Evolutionary conservation across 257 asterid species (phyloP).

Genomic region (Parsonsia alboflavescens): DNA sequence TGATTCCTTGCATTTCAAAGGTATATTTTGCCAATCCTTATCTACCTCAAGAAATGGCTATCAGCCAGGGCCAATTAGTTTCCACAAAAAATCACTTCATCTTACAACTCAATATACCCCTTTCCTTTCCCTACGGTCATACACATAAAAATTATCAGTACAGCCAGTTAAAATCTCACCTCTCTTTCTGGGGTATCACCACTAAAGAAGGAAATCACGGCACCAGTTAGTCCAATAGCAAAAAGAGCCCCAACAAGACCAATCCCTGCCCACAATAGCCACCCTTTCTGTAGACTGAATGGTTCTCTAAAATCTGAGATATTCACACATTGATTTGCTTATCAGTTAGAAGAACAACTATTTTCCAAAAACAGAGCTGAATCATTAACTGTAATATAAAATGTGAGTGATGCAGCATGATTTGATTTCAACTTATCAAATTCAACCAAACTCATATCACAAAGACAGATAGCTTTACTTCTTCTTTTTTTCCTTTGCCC

Average conservation of each 20-base stretch:
- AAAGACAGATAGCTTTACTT: neutral
- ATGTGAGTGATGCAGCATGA: too few species aligned
- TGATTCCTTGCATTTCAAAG: neutral
- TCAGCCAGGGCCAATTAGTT: neutral
- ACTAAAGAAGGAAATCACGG: slow-evolving; percentile 55
- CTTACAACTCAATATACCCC: neutral
- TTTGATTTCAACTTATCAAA: slow-evolving; percentile 4
- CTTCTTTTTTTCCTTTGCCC: neutral
- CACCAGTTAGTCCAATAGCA: slow-evolving; percentile 77
- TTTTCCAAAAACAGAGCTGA: neutral
- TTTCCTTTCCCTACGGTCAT: slow-evolving; percentile 1
- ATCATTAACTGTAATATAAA: neutral
- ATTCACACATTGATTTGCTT: neutral
- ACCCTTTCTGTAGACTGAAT: slow-evolving; percentile 75
- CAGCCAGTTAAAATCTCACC: slow-evolving; percentile 44
- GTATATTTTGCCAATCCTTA: neutral
- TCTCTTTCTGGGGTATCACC: slow-evolving; percentile 84
- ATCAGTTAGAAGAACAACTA: neutral
- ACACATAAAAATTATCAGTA: slow-evolving; percentile 4
- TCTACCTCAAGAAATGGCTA: neutral
- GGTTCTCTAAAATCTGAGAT: slow-evolving; percentile 77
- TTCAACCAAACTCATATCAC: neutral
- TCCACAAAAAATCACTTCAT: neutral
- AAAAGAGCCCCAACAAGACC: slow-evolving; percentile 83
- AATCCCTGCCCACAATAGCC: slow-evolving; percentile 92